phyloP scores from a whole-genome alignment of 2,329 filamentous ascomycete species.

The Ophiostoma pallidulum region DNA sequence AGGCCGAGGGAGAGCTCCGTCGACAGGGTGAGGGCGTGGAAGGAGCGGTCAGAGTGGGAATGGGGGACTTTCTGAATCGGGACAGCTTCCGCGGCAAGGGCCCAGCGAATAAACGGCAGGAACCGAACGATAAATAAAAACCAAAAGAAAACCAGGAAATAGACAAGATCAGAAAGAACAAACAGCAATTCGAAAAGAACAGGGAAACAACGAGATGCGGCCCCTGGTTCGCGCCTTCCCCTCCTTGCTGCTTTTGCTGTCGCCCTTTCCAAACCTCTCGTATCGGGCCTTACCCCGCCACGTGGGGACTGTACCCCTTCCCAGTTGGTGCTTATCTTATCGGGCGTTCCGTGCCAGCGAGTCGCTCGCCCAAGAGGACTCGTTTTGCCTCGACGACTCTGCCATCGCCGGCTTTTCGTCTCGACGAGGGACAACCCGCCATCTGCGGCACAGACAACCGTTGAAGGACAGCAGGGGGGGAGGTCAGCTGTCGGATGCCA shows the following conservation, averaged over 20 bases:
- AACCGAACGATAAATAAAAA: not conserved
- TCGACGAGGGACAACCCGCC: no score
- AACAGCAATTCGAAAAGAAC: not conserved
- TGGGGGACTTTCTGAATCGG: not conserved
- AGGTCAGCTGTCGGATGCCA: no score
- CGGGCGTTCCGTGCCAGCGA: no score
- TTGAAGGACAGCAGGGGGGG: no score
- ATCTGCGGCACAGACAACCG: no score
- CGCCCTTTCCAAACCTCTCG: not conserved
- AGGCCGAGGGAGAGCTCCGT: not conserved
- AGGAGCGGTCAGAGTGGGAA: conserved; percentile 10
- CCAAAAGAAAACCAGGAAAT: not conserved
- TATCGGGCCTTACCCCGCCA: conserved; percentile 1
- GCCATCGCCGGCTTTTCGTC: no score
- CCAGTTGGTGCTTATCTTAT: conserved; percentile 7
- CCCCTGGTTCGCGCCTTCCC: no score
- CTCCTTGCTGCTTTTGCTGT: not conserved
- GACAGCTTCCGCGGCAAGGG: conserved; percentile 2
- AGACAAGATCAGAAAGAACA: no score
- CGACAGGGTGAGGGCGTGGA: not conserved
- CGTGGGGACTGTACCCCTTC: conserved; percentile 1
- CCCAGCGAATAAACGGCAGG: not conserved
- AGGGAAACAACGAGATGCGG: no score
- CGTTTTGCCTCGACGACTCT: no score
- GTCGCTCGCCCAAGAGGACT: no score